Conservation (phyloP, 331 rosid genomes). For the Stylosanthes scabra region DNA sequence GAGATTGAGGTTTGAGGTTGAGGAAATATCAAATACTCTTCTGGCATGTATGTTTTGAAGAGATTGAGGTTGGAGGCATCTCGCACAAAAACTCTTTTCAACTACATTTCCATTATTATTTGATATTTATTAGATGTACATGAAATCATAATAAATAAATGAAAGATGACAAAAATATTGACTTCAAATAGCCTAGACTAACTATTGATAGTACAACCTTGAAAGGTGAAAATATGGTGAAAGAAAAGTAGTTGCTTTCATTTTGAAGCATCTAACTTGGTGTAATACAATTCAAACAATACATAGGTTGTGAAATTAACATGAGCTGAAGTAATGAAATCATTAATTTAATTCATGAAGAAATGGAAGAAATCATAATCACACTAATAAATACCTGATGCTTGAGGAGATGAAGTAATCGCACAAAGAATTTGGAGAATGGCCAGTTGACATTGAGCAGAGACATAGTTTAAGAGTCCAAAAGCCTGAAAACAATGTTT, state of each 20-base stretch:
- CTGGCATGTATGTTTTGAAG: too few relatives aligned
- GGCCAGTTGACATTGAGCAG: conserved; percentile 49
- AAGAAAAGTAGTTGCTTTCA: not conserved
- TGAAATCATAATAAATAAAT: too few relatives aligned
- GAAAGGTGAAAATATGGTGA: not conserved
- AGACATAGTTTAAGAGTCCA: conserved; percentile 42
- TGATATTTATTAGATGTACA: too few relatives aligned
- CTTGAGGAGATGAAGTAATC: conserved; percentile 62
- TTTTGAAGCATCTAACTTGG: not conserved
- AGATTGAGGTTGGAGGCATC: too few relatives aligned
- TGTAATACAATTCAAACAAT: not conserved
- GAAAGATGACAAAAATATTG: not conserved
- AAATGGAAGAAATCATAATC: conserved; percentile 1
- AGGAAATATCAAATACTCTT: too few relatives aligned
- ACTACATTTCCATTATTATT: too few relatives aligned
- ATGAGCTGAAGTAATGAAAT: conserved; percentile 1
- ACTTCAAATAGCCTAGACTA: conserved; percentile 6
- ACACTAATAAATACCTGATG: conserved; percentile 50
- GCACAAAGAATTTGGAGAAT: conserved; percentile 61
- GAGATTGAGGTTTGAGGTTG: not conserved
- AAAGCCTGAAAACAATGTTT: conserved; percentile 41
- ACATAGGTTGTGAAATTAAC: not conserved
- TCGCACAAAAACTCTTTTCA: too few relatives aligned
- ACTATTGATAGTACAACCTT: not conserved
- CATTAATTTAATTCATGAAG: not conserved